A percentile compares a stretch with the other conserved stretches of the same genome.
Conservation (phyloP, 108 stramenopile genomes). For the Parietichytrium sp. region DNA sequence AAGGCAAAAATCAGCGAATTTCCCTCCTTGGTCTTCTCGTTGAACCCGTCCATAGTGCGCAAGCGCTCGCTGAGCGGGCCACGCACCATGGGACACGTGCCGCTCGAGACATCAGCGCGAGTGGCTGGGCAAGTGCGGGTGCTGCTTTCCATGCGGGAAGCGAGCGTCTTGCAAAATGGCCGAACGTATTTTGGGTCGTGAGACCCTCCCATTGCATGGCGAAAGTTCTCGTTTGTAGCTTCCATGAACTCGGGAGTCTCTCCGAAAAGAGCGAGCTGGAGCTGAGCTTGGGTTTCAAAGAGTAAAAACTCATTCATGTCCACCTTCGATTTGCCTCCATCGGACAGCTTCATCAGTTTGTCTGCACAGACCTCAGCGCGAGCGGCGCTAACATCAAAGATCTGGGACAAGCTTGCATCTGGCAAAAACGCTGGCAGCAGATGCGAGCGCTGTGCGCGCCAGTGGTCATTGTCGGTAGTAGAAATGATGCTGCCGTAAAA, state of each 20-base stretch:
- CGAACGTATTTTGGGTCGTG: not conserved
- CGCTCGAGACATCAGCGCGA: not conserved
- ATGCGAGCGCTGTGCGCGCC: constrained; percentile 8
- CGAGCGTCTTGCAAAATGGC: not conserved
- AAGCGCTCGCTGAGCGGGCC: constrained; percentile 27
- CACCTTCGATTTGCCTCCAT: not conserved
- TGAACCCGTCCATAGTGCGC: not conserved
- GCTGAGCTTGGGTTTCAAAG: constrained; percentile 10
- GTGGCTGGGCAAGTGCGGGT: constrained; percentile 1
- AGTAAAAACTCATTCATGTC: constrained; percentile 28
- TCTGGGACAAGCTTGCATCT: not conserved
- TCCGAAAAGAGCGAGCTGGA: constrained; percentile 20
- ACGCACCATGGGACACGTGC: not conserved
- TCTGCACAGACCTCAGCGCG: not conserved
- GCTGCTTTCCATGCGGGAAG: not conserved
- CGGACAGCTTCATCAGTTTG: not conserved
- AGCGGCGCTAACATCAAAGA: not conserved
- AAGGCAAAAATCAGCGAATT: not conserved
- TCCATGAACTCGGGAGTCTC: constrained; percentile 10
- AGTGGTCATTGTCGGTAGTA: constrained; percentile 7
- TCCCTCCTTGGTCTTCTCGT: not conserved
- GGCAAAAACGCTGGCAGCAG: constrained; percentile 7
- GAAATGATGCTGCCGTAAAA: not conserved
- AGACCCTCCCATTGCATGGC: not conserved
- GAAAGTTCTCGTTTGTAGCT: not conserved